Percentiles rank a stretch among this genome's conserved stretches.
Evolutionary conservation across 495 filamentous ascomycete genomes (phyloP).

Genomic region (Penicillium waksmanii): DNA sequence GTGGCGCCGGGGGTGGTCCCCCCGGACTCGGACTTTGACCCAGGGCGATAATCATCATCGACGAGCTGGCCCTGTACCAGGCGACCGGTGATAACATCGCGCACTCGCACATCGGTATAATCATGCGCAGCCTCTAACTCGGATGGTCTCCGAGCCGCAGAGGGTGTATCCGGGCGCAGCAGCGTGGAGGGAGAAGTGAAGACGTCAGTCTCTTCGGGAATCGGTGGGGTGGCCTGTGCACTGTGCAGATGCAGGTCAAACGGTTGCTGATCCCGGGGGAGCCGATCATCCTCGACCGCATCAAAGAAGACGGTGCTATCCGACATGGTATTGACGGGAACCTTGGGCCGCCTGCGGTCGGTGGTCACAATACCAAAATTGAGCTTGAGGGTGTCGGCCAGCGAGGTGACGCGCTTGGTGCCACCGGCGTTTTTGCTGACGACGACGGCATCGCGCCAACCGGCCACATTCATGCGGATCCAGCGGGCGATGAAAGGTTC

Average conservation of each 20-base stretch:
- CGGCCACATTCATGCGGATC: constrained; percentile 84
- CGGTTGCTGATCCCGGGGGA: constrained; percentile 32
- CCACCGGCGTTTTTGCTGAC: constrained; percentile 98
- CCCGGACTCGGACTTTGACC: constrained; percentile 65
- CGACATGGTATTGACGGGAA: constrained; percentile 58
- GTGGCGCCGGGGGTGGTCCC: constrained; percentile 44
- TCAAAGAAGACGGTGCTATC: constrained; percentile 64
- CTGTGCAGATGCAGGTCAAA: constrained; percentile 39
- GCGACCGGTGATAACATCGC: constrained; percentile 88
- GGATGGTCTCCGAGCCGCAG: constrained; percentile 43
- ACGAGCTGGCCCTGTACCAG: constrained; percentile 97
- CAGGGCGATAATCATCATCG: constrained; percentile 87
- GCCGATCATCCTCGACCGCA: constrained; percentile 42
- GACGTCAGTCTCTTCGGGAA: constrained; percentile 24
- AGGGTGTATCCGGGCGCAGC: constrained; percentile 41
- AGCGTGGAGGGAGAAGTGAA: constrained; percentile 7
- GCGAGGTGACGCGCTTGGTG: constrained; percentile 94
- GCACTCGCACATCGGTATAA: constrained; percentile 83
- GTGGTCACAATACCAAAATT: constrained; percentile 98
- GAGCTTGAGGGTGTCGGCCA: constrained; percentile 94
- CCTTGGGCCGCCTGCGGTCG: constrained; percentile 70
- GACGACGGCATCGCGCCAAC: constrained; percentile 90
- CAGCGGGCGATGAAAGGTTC: constrained; percentile 95
- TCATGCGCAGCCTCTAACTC: constrained; percentile 60
- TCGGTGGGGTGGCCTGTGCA: constrained; percentile 21